These are phyloP conservation scores for Sechiopsis laciniata DNA, from an alignment of 306 rosid genomes.

Conservation along the genomic window DNA sequence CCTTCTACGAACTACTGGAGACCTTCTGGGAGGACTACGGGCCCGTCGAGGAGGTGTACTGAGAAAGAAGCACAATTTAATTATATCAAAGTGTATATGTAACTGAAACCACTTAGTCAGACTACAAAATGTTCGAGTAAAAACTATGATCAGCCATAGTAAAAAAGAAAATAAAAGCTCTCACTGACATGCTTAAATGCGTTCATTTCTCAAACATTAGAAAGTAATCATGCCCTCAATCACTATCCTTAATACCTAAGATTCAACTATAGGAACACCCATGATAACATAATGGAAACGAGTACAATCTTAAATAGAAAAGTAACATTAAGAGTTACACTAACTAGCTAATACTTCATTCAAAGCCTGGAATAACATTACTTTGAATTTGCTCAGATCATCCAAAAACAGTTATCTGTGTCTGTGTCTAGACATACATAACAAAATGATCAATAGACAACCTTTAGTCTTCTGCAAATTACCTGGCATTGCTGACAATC, in stretches of 20 bases:
- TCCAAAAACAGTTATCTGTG: background rate
- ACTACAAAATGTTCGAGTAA: background rate
- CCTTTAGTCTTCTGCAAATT: background rate
- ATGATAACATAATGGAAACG: background rate
- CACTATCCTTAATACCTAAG: background rate
- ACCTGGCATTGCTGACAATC: background rate
- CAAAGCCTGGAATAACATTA: background rate
- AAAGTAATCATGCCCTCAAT: background rate
- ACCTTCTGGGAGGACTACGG: conserved; percentile 96
- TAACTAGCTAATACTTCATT: background rate
- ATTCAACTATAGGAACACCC: background rate
- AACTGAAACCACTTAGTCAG: background rate
- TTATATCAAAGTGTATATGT: background rate
- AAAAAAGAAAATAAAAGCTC: background rate
- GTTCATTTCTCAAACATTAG: background rate
- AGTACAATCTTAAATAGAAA: background rate
- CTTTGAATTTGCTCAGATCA: background rate
- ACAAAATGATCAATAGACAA: background rate
- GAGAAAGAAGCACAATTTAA: conserved; percentile 23
- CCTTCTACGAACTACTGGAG: conserved; percentile 77
- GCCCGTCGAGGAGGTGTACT: conserved; percentile 81
- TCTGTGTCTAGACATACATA: background rate
- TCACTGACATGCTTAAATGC: background rate
- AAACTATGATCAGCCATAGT: background rate
- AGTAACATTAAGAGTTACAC: background rate